Conservation (phyloP, 495 filamentous ascomycete genomes). For the Xylaria castorea region DNA sequence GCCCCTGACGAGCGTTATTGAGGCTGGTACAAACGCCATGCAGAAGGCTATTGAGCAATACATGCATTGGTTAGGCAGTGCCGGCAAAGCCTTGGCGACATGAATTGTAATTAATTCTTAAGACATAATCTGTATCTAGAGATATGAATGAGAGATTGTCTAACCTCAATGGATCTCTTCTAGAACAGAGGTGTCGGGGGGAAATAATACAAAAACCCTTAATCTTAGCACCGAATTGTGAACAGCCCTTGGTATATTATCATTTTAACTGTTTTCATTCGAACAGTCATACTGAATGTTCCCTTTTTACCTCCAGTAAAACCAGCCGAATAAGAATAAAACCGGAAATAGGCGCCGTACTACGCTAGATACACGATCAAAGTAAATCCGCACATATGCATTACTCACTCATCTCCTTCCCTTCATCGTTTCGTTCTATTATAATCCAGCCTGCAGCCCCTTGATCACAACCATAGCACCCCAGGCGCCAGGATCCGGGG, state of each 20-base stretch:
- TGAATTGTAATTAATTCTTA: constrained; percentile 29
- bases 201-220: background rate
- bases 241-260: background rate
- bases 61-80: constrained; percentile 73
- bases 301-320: background rate
- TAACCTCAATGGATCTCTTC: background rate
- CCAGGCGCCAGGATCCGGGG: constrained; percentile 68
- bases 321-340: background rate
- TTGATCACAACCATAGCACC: constrained; percentile 64
- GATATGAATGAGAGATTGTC: background rate
- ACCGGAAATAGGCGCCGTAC: background rate
- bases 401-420: background rate
- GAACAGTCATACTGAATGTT: background rate
- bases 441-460: constrained; percentile 49
- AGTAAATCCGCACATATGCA: constrained; percentile 6
- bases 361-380: constrained; percentile 15
- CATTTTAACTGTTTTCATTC: background rate
- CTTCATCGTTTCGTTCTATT: background rate
- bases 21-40: constrained; percentile 74
- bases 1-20: constrained; percentile 73
- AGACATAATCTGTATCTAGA: background rate
- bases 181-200: background rate
- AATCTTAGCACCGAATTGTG: background rate
- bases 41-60: constrained; percentile 76
- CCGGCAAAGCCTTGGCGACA: constrained; percentile 59